Conservation (phyloP, 2,329 filamentous ascomycete genomes). For the Ceratocystis eucalypticola region DNA sequence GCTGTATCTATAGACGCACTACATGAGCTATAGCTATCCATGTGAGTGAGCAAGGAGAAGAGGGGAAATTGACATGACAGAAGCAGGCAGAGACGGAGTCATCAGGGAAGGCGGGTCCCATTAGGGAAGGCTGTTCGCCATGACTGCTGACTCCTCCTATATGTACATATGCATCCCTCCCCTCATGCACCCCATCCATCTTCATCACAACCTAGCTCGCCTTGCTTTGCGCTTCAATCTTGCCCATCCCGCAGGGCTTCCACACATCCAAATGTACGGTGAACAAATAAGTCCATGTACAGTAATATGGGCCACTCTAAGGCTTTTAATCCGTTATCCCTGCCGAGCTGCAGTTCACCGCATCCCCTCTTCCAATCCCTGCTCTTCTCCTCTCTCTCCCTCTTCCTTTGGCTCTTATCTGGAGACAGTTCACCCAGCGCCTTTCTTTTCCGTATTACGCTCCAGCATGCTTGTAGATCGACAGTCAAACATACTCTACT, state of each 20-base stretch:
- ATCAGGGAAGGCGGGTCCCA: not conserved
- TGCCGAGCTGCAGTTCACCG: not conserved
- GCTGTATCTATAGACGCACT: not conserved
- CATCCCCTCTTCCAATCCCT: not conserved
- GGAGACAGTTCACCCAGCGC: not conserved
- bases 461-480: not conserved
- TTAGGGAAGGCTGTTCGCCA: not conserved
- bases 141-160: not conserved
- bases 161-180: not conserved
- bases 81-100: not conserved
- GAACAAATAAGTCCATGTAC: not conserved
- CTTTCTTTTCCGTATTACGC: not conserved
- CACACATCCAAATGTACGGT: not conserved
- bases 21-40: not conserved
- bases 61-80: not conserved
- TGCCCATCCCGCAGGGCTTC: not conserved
- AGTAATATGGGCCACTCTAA: not conserved
- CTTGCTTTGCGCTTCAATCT: not conserved
- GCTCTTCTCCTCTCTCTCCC: not conserved
- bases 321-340: not conserved
- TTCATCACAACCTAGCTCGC: not conserved
- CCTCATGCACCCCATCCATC: not conserved
- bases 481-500: not conserved
- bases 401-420: constrained; percentile 3
- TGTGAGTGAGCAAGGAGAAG: not conserved